Evolutionary conservation across 352 stramenopile genomes (phyloP).

Genomic region (Phytophthora uliginosa): DNA sequence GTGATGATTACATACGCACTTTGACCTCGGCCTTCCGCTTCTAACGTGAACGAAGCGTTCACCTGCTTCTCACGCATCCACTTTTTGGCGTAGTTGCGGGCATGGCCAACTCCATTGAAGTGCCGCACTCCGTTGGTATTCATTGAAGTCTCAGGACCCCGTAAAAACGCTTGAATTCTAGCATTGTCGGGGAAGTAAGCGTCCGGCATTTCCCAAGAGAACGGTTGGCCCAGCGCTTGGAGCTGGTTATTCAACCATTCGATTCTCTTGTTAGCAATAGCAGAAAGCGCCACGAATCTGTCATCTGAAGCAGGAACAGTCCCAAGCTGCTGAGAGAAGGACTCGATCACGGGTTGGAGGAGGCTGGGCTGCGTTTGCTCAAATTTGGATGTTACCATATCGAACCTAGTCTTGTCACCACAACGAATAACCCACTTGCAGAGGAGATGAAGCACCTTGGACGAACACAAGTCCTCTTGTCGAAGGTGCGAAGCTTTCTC

Average conservation of each 20-base stretch:
- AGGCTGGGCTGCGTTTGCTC: not conserved
- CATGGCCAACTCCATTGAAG: not conserved
- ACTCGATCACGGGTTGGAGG: not conserved
- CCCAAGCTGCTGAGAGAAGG: not conserved
- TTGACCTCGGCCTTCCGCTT: not conserved
- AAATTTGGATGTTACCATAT: not conserved
- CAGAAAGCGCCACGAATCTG: not conserved
- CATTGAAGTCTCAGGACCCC: not conserved
- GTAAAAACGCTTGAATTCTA: not conserved
- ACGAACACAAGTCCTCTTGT: not conserved
- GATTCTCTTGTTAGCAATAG: not conserved
- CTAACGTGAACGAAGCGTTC: not conserved
- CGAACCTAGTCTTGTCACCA: not conserved
- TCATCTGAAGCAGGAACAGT: not conserved
- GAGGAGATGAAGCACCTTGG: not conserved
- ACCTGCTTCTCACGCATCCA: conserved; percentile 2
- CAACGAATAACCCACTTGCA: not conserved
- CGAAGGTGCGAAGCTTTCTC: not conserved
- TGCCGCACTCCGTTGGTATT: not conserved
- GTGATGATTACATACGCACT: not conserved
- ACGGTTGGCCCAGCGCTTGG: not conserved
- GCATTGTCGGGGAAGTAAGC: not conserved
- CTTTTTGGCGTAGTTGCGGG: not conserved
- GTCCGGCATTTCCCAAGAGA: not conserved
- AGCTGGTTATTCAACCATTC: not conserved